phyloP scores from a whole-genome alignment of 106 monocot genomes.

The Dioscorea alata region DNA sequence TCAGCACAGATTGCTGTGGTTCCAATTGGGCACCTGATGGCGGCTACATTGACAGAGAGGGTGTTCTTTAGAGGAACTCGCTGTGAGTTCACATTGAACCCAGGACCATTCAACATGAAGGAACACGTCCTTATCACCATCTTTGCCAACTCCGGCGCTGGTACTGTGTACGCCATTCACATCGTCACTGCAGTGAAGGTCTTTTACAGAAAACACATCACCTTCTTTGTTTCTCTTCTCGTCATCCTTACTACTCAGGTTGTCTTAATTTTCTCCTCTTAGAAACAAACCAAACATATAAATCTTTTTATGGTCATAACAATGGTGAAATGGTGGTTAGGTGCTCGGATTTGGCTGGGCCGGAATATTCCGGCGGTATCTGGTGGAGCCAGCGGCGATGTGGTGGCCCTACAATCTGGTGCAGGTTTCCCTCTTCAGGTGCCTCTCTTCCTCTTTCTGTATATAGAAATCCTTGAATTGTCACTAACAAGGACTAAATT shows the following conservation, averaged over 20 bases:
- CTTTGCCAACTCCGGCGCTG: constrained; percentile 6
- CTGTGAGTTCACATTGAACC: not conserved
- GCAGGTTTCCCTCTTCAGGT: constrained; percentile 95
- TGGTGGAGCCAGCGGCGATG: constrained; percentile 91
- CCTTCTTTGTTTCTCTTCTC: not conserved
- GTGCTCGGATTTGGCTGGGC: constrained; percentile 92
- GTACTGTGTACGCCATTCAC: constrained; percentile 2
- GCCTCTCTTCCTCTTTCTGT: not conserved
- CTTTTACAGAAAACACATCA: constrained; percentile 3
- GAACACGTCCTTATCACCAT: constrained; percentile 5
- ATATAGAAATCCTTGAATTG: too few species aligned
- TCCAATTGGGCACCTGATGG: constrained; percentile 61
- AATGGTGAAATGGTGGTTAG: constrained; percentile 15
- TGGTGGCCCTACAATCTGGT: constrained; percentile 95
- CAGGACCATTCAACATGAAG: constrained; percentile 9
- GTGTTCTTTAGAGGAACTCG: constrained; percentile 19
- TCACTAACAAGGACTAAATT: too few species aligned
- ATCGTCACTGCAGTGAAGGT: not conserved
- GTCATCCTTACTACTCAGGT: constrained; percentile 66
- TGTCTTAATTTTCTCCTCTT: too few species aligned
- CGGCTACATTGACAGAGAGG: constrained; percentile 23
- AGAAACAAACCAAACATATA: too few species aligned
- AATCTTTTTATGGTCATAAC: too few species aligned
- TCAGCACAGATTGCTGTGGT: constrained; percentile 69
- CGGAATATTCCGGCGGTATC: constrained; percentile 74